Conservation (phyloP, 2,329 filamentous ascomycete genomes). For the Dryadomyces sulphureus region DNA sequence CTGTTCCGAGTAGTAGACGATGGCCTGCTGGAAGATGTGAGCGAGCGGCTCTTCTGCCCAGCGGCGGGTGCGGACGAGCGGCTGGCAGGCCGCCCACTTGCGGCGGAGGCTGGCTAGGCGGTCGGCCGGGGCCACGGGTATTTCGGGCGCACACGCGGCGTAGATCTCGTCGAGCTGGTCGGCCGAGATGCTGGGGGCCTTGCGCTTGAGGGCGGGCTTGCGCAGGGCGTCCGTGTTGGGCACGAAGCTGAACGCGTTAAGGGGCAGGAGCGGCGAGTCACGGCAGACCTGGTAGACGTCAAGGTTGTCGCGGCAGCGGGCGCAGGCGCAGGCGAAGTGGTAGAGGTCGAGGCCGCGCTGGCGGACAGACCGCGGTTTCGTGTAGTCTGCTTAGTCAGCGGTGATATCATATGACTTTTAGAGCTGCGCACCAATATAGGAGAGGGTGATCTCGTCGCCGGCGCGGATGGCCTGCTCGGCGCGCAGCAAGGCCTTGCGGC, state of each 20-base stretch:
- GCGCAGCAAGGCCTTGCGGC: constrained; percentile 33
- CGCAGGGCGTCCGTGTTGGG: constrained; percentile 21
- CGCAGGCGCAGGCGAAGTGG: constrained; percentile 36
- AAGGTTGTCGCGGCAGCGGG: constrained; percentile 33
- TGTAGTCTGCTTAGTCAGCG: constrained; percentile 25
- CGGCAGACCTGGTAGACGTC: constrained; percentile 38
- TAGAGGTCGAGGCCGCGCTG: constrained; percentile 30
- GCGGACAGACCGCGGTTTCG: constrained; percentile 27
- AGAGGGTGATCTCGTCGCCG: constrained; percentile 45
- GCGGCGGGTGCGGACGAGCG: constrained; percentile 21
- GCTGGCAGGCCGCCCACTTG: constrained; percentile 23
- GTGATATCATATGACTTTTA: not conserved
- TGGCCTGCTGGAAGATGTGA: constrained; percentile 27
- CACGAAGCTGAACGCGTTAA: constrained; percentile 31
- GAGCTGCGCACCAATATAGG: constrained; percentile 37
- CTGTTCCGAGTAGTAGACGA: constrained; percentile 28
- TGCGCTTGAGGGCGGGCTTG: constrained; percentile 17
- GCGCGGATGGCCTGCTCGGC: constrained; percentile 32
- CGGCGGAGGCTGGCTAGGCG: constrained; percentile 16
- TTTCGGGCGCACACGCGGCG: constrained; percentile 13
- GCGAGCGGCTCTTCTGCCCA: constrained; percentile 37
- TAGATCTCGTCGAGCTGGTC: constrained; percentile 18
- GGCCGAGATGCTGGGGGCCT: constrained; percentile 10
- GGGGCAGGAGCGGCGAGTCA: constrained; percentile 22
- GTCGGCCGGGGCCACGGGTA: constrained; percentile 6